Evolutionary conservation across 805 yeast species (phyloP).

Genomic region (Ascoidea rubescens): DNA sequence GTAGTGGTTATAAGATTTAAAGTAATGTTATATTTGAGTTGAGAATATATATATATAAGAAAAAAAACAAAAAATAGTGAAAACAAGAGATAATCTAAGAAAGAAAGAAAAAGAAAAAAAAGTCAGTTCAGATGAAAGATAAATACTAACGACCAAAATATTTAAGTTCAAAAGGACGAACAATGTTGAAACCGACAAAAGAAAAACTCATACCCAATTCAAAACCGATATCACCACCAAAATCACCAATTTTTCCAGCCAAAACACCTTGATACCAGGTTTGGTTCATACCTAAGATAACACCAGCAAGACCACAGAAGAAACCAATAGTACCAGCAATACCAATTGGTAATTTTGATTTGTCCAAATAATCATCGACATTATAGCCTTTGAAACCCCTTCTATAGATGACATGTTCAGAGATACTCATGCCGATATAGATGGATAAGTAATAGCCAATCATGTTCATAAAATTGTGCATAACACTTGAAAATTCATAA

Average conservation of each 20-base stretch:
- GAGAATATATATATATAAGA: no score
- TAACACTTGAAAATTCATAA: conserved; percentile 55
- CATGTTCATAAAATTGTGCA: conserved; percentile 80
- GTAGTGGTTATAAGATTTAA: no score
- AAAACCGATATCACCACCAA: conserved; percentile 77
- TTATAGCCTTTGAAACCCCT: conserved; percentile 49
- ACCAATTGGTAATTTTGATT: conserved; percentile 55
- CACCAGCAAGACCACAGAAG: conserved; percentile 76
- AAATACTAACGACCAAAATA: conserved; percentile 31
- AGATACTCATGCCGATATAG: conserved; percentile 59
- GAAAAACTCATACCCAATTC: conserved; percentile 64
- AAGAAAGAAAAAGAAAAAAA: no score
- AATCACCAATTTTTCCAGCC: conserved; percentile 42
- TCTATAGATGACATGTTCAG: conserved; percentile 76
- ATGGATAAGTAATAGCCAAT: conserved; percentile 87
- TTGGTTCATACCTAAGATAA: conserved; percentile 78
- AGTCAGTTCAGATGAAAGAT: no score
- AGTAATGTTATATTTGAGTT: no score
- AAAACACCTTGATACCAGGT: conserved; percentile 70
- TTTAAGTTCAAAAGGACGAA: conserved; percentile 58
- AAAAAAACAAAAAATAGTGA: no score
- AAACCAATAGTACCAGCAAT: conserved; percentile 66
- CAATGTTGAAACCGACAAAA: conserved; percentile 42
- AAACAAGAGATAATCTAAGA: no score
- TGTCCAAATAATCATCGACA: conserved; percentile 45